These are phyloP conservation scores for Yarrowia yakushimensis DNA, from an alignment of 805 yeast species.

Conservation along the genomic window DNA sequence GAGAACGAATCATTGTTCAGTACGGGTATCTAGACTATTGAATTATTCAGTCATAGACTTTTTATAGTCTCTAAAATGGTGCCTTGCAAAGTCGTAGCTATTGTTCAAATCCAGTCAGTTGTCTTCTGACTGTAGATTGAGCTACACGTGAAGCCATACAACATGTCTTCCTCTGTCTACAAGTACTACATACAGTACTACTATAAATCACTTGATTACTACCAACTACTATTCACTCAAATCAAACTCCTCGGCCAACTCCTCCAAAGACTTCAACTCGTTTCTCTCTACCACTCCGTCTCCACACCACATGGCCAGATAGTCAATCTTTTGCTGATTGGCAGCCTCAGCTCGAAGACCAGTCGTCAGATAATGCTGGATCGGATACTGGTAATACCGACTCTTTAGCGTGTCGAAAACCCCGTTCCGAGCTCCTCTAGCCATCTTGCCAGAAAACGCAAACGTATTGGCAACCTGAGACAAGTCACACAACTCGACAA, in stretches of 20 bases:
- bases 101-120: too few relatives aligned
- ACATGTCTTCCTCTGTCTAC: too few relatives aligned
- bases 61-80: too few relatives aligned
- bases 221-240: background rate
- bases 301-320: conserved; percentile 16
- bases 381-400: background rate
- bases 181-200: too few relatives aligned
- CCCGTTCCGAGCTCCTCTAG: background rate
- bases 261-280: background rate
- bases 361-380: conserved; percentile 4
- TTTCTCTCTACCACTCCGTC: conserved; percentile 5
- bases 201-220: too few relatives aligned
- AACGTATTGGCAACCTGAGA: background rate
- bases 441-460: conserved; percentile 21
- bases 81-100: too few relatives aligned
- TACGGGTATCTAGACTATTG: too few relatives aligned
- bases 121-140: too few relatives aligned
- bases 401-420: background rate
- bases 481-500: background rate
- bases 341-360: background rate
- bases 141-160: too few relatives aligned
- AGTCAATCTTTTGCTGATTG: background rate
- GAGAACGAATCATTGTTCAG: too few relatives aligned
- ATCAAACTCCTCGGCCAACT: conserved; percentile 13
- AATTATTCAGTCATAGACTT: too few relatives aligned